A percentile compares a stretch with the other conserved stretches of the same genome.
phyloP scores from a whole-genome alignment of 106 monocot genomes.

The Dendrobium officinale region DNA sequence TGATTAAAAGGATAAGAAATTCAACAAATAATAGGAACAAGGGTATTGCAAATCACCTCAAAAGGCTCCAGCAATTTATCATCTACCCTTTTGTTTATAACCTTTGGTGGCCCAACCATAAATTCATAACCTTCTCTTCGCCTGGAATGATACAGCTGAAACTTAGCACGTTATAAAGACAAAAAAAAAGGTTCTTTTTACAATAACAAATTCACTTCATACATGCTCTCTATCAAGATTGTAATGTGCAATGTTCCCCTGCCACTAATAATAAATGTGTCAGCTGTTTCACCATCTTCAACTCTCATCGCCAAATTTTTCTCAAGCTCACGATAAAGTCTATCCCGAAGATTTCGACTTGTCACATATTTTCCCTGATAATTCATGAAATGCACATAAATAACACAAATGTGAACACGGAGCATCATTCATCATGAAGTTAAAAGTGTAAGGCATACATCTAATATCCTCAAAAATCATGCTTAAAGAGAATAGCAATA shows the following conservation, averaged over 20 bases:
- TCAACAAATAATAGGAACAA: background rate
- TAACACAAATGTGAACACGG: background rate
- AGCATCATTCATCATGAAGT: background rate
- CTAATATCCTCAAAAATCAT: background rate
- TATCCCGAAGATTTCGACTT: conserved; percentile 90
- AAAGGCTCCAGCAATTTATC: conserved; percentile 79
- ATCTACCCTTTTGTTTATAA: conserved; percentile 77
- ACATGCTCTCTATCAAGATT: conserved; percentile 97
- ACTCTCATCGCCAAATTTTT: conserved; percentile 98
- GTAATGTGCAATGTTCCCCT: conserved; percentile 95
- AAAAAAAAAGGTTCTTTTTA: background rate
- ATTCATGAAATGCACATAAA: background rate
- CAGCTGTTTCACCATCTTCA: conserved; percentile 96
- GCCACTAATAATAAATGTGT: conserved; percentile 95
- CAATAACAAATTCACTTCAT: conserved; percentile 11
- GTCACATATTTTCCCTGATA: conserved; percentile 94
- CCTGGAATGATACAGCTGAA: conserved; percentile 37
- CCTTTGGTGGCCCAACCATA: conserved; percentile 98
- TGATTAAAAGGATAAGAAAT: background rate
- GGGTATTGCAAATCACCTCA: conserved; percentile 50
- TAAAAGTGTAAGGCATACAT: background rate
- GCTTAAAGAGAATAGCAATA: background rate
- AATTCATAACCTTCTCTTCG: conserved; percentile 98
- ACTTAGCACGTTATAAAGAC: background rate
- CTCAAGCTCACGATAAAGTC: conserved; percentile 83